Base-by-base conservation (phyloP, 2,329 filamentous ascomycete species). In the Gremmenia infestans region DNA sequence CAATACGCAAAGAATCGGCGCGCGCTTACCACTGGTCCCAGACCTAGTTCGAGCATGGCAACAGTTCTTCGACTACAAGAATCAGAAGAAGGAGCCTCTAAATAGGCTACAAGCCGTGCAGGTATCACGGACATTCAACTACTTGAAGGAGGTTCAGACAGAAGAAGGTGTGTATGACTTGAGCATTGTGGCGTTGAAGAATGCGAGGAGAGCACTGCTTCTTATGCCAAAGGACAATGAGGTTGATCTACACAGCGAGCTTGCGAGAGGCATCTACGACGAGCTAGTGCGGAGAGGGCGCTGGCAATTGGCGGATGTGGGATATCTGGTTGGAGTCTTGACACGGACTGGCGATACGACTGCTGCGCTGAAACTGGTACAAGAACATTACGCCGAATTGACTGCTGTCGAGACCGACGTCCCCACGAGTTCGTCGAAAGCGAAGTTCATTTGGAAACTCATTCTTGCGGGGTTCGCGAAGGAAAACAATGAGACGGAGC, bases 101-200 rank as follows among this genome's bases (percentile, higher is more conserved):
- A 83, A 89, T 71, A 77, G 82, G 63, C 78, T 85, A 43, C 87
- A 94, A 65, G 86, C 88, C 0, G 71, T 78, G n/a, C 75, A 84
- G 63, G 77, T 81, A 19, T 67, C 78, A 32, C 72, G 76, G 40
- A 82, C 90, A 45, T 80, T 89, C 56, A 72, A 79, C 22, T 81
- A 90, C 67, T 74, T 90, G 53, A 72, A 78, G 61, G 71, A 72
- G 35, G 63, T 63, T 17, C 42, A 53, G 57, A 48, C 35, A 36
- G 56, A 57, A 12, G 61, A 62, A 19, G 60, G 56, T 22, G 60
- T 50, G 11, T 53, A 54, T 22, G 58, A 53, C 7, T 49, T 67
- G 22, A 53, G 35, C 4, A 15, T 47, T 15, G 19, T 50, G 35
- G 42, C 54, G 12, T 25, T 69, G 22, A 55, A 35, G 15, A 28